Percentiles rank a stretch among this genome's conserved stretches.
Conservation (phyloP, 257 asterid genomes). For the Solanum paucissectum region DNA sequence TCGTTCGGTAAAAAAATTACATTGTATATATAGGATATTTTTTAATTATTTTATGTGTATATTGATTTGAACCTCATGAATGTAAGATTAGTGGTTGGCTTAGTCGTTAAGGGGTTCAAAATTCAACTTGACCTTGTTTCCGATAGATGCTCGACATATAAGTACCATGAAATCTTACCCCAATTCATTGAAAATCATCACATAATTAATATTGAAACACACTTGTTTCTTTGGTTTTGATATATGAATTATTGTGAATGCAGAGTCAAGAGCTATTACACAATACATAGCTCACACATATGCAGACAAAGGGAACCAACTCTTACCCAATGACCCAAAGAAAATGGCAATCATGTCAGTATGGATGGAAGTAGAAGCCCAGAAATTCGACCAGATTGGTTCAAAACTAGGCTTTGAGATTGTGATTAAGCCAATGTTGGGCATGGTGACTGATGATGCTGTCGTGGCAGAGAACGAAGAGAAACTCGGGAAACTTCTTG, state of each 20-base stretch:
- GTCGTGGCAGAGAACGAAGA: slow-evolving; percentile 6
- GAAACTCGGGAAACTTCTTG: background rate
- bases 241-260: background rate
- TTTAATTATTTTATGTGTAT: no score
- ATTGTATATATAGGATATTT: no score
- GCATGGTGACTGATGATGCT: slow-evolving; percentile 15
- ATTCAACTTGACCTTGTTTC: background rate
- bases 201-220: background rate
- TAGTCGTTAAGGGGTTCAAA: background rate
- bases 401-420: slow-evolving; percentile 33
- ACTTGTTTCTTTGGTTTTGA: background rate
- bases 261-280: slow-evolving; percentile 69
- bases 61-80: background rate
- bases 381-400: slow-evolving; percentile 30
- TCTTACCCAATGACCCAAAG: slow-evolving; percentile 22
- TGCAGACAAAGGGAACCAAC: slow-evolving; percentile 32
- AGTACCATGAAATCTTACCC: no score
- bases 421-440: slow-evolving; percentile 23
- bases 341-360: background rate
- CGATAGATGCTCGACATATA: no score
- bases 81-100: background rate
- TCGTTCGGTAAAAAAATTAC: no score
- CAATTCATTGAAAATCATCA: background rate
- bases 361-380: slow-evolving; percentile 42
- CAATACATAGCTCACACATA: slow-evolving; percentile 38